Evolutionary conservation across 441 rosid species (phyloP), one percentile per base, ranked within the genome.

Genomic region (Melastoma candidum): DNA sequence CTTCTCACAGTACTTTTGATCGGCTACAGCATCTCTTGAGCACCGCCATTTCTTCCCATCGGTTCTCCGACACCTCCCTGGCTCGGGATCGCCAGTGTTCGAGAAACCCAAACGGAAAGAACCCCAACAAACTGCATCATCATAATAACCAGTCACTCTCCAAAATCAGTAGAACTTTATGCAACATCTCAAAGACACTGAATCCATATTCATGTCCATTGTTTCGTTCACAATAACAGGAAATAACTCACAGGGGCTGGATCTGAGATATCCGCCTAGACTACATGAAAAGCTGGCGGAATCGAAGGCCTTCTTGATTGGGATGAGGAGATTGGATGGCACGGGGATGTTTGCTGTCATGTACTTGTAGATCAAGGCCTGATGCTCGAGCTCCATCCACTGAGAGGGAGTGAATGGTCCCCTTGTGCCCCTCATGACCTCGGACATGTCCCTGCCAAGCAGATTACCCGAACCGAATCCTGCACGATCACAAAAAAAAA

Each of bases 1-100:
- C 65, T 85, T 72, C 57, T 87, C 96, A 46, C 98, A 90, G 59
- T 90, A 90, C 58, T 90, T 90, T 60, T 87, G 96, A 51, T 85
- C 88, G 36, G 88, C 77, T 64, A 85, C 93, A 4, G 93, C 98
- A 45, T 90, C 96, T 59, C 77, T 77, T 0, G 90, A 81, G 80
- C 96, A 90, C 64, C 96, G 82, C 97, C 97, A 87, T 77, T 87
- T 90, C 85, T 90, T 90, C 47, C 97, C 97, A 71, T 90, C 97
- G 0, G 96, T 90, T 65, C 97, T 72, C 9, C 97, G 79, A 59
- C 97, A 90, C 74, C 97, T 71, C 50, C 93, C 96, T 2, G 93
- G 97, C 64, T 90, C 97, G 11, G 98, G 90, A 68, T 90, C 98
- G 32, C 76, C 67, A 78, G 67, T 79, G 53, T 77, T 67, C 1